Evolutionary conservation across 2,329 filamentous ascomycete species (phyloP).

Genomic region (Aspergillus transmontanensis): DNA sequence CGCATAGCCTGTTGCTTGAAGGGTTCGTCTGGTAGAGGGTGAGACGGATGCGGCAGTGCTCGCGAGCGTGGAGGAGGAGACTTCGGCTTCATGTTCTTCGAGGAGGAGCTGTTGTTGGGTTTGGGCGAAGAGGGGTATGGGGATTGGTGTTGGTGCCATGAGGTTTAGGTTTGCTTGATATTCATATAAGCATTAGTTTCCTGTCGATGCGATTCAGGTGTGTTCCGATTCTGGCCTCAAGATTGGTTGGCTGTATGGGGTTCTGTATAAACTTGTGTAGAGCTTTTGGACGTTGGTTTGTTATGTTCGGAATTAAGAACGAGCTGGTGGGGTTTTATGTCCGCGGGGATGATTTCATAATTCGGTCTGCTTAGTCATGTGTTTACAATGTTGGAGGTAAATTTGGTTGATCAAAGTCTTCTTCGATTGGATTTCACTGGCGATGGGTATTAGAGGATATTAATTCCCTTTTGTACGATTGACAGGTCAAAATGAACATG

Average conservation of each 20-base stretch:
- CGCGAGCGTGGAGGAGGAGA: constrained; percentile 46
- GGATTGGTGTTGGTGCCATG: constrained; percentile 24
- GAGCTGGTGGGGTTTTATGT: constrained; percentile 2
- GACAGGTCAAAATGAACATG: not conserved
- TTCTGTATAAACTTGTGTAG: not conserved
- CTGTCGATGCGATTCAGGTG: not conserved
- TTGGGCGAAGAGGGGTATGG: constrained; percentile 46
- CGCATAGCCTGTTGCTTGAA: constrained; percentile 46
- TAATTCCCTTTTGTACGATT: not conserved
- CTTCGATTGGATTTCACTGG: not conserved
- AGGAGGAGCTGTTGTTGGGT: constrained; percentile 45
- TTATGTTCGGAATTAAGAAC: constrained; percentile 3
- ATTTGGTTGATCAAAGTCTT: not conserved
- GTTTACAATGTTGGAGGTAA: not conserved
- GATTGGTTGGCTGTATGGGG: not conserved
- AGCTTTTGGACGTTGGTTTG: not conserved
- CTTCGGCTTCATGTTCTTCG: constrained; percentile 49
- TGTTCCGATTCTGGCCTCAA: not conserved
- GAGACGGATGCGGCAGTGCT: constrained; percentile 44
- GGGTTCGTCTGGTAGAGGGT: constrained; percentile 44
- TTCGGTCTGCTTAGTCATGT: not conserved
- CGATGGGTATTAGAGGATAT: not conserved
- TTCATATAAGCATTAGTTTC: not conserved
- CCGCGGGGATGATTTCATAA: not conserved
- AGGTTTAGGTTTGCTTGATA: not conserved